Percentiles rank a stretch among this genome's conserved stretches.
Conservation (phyloP, 306 rosid genomes). For the Abrus precatorius region DNA sequence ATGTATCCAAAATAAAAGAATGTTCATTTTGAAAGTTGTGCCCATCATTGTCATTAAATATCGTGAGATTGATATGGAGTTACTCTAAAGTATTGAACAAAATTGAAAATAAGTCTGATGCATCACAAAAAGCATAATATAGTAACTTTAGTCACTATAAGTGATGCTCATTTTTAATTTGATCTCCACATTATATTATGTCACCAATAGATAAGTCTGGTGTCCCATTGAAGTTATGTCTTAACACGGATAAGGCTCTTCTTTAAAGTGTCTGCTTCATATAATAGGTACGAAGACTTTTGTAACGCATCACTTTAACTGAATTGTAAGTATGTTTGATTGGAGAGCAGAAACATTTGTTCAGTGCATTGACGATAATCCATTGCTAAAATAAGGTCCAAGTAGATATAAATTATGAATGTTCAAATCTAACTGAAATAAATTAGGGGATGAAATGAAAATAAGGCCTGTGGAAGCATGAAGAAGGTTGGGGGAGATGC, state of each 20-base stretch:
- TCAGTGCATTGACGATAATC: conserved; percentile 9
- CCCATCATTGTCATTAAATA: not conserved
- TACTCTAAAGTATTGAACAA: not conserved
- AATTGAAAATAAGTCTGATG: not conserved
- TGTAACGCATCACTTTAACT: not conserved
- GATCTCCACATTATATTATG: not conserved
- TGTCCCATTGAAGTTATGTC: not conserved
- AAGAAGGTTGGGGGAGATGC: conserved; percentile 7
- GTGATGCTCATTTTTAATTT: not conserved
- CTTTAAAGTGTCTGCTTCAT: not conserved
- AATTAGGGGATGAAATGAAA: conserved; percentile 14
- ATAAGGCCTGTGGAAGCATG: not conserved
- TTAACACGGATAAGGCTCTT: not conserved
- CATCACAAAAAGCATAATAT: not conserved
- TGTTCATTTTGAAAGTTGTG: not conserved
- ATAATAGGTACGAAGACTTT: conserved; percentile 1
- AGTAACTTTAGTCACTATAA: not conserved
- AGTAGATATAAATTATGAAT: conserved; percentile 7
- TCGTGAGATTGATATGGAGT: not conserved
- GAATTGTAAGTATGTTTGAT: not conserved
- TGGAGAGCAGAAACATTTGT: conserved; percentile 5
- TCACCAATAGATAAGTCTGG: not conserved
- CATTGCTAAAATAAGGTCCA: conserved; percentile 1
- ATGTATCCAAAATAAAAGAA: not conserved
- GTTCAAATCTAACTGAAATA: conserved; percentile 1